phyloP scores from a whole-genome alignment of 495 filamentous ascomycete genomes.

The Hypoxylon fragiforme region DNA sequence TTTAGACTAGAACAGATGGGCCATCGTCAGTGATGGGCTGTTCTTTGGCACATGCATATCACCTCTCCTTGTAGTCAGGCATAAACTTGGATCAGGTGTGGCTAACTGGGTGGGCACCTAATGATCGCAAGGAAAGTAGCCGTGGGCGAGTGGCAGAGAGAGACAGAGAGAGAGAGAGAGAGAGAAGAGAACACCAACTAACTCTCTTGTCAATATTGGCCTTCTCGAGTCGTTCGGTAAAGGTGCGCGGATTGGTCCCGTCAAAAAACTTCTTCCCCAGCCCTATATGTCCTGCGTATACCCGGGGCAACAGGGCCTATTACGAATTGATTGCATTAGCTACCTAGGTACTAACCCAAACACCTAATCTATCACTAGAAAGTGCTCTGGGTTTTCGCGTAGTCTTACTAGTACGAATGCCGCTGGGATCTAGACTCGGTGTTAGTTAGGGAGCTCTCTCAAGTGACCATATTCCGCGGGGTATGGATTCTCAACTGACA shows the following conservation, averaged over 20 bases:
- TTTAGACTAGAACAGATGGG: slow-evolving; percentile 1
- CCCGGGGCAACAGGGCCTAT: slow-evolving; percentile 41
- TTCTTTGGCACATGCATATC: no score
- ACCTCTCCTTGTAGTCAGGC: no score
- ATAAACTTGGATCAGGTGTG: no score
- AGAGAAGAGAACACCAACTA: no score
- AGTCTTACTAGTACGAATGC: slow-evolving; percentile 44
- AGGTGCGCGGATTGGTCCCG: slow-evolving; percentile 37
- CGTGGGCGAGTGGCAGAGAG: no score
- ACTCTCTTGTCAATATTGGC: slow-evolving; percentile 50
- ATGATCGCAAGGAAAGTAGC: no score
- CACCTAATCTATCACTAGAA: no score
- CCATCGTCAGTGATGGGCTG: slow-evolving; percentile 13
- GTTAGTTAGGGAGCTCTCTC: not conserved
- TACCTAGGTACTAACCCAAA: not conserved
- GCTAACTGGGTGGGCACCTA: no score
- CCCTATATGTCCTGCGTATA: slow-evolving; percentile 45
- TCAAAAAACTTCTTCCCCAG: slow-evolving; percentile 38
- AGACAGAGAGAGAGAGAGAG: no score
- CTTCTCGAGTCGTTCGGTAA: slow-evolving; percentile 38
- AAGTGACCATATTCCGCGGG: no score
- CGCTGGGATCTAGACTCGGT: slow-evolving; percentile 50
- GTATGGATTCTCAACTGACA: slow-evolving; percentile 30
- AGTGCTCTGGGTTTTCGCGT: not conserved
- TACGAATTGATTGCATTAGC: not conserved